Evolutionary conservation across 2,329 filamentous ascomycete genomes (phyloP).

Genomic region (Aspergillus sergii): DNA sequence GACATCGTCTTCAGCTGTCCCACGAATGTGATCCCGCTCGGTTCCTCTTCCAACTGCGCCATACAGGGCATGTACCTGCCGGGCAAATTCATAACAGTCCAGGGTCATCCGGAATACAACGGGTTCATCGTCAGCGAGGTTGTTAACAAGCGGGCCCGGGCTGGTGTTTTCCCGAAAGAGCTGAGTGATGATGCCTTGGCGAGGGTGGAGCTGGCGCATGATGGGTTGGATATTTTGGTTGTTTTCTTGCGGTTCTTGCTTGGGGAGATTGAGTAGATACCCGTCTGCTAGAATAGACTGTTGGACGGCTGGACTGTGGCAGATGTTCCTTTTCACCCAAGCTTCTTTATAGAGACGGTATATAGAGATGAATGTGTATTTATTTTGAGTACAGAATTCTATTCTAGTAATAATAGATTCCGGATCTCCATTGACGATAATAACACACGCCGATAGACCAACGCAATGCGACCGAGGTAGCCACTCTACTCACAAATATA

Average conservation of each 20-base stretch:
- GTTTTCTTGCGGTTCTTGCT: slow-evolving; percentile 77
- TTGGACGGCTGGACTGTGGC: background rate
- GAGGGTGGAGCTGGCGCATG: slow-evolving; percentile 69
- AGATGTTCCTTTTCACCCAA: background rate
- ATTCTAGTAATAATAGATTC: background rate
- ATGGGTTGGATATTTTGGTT: slow-evolving; percentile 74
- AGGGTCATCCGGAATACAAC: slow-evolving; percentile 86
- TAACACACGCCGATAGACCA: background rate
- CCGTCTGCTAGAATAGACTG: background rate
- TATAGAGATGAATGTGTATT: background rate
- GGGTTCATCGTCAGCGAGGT: slow-evolving; percentile 71
- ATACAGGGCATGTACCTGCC: slow-evolving; percentile 80
- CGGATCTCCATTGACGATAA: background rate
- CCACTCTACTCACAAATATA: background rate
- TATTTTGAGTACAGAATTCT: background rate
- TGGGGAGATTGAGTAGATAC: slow-evolving; percentile 41
- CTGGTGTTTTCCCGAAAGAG: slow-evolving; percentile 70
- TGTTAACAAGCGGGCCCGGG: slow-evolving; percentile 63
- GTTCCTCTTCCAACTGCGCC: slow-evolving; percentile 65
- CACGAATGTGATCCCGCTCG: slow-evolving; percentile 62
- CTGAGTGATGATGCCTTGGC: slow-evolving; percentile 69
- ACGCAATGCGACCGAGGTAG: background rate
- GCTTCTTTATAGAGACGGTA: background rate
- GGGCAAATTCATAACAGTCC: slow-evolving; percentile 70
- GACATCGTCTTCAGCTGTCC: slow-evolving; percentile 73